Evolutionary conservation across 495 filamentous ascomycete species (phyloP).

Genomic region (Parmelia sp.): DNA sequence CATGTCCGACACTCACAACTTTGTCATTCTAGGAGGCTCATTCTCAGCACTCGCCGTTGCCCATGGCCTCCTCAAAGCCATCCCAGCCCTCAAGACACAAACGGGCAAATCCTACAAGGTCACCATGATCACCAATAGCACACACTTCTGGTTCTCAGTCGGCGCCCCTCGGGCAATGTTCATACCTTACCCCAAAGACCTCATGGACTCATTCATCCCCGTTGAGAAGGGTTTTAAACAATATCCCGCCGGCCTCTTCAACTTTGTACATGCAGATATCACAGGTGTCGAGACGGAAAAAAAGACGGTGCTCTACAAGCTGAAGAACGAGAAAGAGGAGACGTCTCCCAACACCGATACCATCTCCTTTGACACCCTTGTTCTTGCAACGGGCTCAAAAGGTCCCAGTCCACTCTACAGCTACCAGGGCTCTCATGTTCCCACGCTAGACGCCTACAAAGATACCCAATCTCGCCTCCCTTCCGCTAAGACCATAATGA

Average conservation of each 20-base stretch:
- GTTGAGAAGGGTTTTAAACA: slow-evolving; percentile 33
- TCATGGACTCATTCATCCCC: slow-evolving; percentile 43
- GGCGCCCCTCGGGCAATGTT: slow-evolving; percentile 50
- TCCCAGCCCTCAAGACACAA: slow-evolving; percentile 26
- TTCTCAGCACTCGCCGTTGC: slow-evolving; percentile 45
- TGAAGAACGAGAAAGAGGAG: slow-evolving; percentile 22
- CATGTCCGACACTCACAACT: slow-evolving; percentile 25
- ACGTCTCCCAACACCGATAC: slow-evolving; percentile 7
- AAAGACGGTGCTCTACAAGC: slow-evolving; percentile 26
- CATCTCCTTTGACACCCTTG: slow-evolving; percentile 33
- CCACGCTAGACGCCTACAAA: slow-evolving; percentile 27
- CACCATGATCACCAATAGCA: slow-evolving; percentile 40
- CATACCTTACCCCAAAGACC: slow-evolving; percentile 35
- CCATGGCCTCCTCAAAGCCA: slow-evolving; percentile 45
- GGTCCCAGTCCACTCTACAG: slow-evolving; percentile 28
- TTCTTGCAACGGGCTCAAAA: slow-evolving; percentile 34
- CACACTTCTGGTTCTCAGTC: slow-evolving; percentile 53
- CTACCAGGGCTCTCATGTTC: slow-evolving; percentile 27
- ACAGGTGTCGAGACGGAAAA: slow-evolving; percentile 23
- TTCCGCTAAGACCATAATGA: slow-evolving; percentile 23
- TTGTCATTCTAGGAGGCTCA: slow-evolving; percentile 51
- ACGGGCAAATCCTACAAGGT: slow-evolving; percentile 31
- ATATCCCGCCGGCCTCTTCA: slow-evolving; percentile 30
- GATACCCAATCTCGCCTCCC: slow-evolving; percentile 25
- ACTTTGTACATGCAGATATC: slow-evolving; percentile 35